phyloP scores from a whole-genome alignment of 495 filamentous ascomycete species.

The Cryomyces minteri region DNA sequence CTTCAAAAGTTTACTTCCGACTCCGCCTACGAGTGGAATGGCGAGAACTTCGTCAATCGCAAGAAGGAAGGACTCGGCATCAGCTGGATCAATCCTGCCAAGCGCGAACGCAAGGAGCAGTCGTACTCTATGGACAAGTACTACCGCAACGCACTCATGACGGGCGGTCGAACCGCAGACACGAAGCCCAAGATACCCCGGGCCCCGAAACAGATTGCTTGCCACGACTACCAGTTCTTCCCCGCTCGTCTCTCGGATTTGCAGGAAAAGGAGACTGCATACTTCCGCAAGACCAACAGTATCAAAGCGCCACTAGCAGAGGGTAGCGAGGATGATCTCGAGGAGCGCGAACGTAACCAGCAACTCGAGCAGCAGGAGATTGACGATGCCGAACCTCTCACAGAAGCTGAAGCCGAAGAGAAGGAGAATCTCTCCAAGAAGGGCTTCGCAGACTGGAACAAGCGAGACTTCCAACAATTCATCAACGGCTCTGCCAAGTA shows the following conservation, averaged over 20 bases:
- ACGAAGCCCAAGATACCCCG: slow-evolving; percentile 90
- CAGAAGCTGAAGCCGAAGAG: slow-evolving; percentile 72
- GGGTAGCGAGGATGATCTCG: slow-evolving; percentile 64
- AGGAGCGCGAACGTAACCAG: slow-evolving; percentile 71
- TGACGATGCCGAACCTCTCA: slow-evolving; percentile 75
- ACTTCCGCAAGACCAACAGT: slow-evolving; percentile 83
- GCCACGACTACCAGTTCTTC: slow-evolving; percentile 98
- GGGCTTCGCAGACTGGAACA: slow-evolving; percentile 89
- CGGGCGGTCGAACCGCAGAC: slow-evolving; percentile 68
- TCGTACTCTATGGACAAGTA: slow-evolving; percentile 98
- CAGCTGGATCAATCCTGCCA: slow-evolving; percentile 96
- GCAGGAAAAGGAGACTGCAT: slow-evolving; percentile 91
- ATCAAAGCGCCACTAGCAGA: slow-evolving; percentile 81
- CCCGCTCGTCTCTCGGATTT: slow-evolving; percentile 63
- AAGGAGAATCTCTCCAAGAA: slow-evolving; percentile 63
- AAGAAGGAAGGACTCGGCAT: slow-evolving; percentile 82
- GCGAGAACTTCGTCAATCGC: slow-evolving; percentile 72
- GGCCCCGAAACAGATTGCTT: slow-evolving; percentile 76
- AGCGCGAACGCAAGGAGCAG: slow-evolving; percentile 96
- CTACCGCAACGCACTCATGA: slow-evolving; percentile 79
- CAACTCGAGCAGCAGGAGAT: slow-evolving; percentile 81
- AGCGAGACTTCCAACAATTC: slow-evolving; percentile 95
- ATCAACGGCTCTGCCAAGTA: slow-evolving; percentile 86
- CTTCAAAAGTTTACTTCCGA: slow-evolving; percentile 96
- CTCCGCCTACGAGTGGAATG: slow-evolving; percentile 97